Percentiles rank a stretch among this genome's conserved stretches.
phyloP scores from a whole-genome alignment of 2,329 filamentous ascomycete genomes.

The Bipolaris sorokiniana region DNA sequence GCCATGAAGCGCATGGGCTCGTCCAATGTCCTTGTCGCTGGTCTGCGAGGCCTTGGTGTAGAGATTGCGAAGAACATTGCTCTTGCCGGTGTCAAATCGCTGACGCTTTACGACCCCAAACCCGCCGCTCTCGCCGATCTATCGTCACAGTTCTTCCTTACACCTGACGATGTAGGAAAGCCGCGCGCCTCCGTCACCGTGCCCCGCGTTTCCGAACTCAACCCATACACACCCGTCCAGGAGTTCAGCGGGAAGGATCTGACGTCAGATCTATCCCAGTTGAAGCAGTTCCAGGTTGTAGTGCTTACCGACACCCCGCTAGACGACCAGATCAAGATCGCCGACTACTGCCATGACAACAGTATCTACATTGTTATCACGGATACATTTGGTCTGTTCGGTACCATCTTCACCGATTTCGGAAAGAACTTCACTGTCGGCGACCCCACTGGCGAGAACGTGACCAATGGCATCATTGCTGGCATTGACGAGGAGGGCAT shows the following conservation, averaged over 20 bases:
- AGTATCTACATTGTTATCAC: slow-evolving; percentile 87
- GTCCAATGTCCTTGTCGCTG: slow-evolving; percentile 90
- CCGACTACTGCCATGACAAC: slow-evolving; percentile 93
- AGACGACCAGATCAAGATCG: slow-evolving; percentile 79
- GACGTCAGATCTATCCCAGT: slow-evolving; percentile 75
- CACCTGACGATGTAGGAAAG: slow-evolving; percentile 85
- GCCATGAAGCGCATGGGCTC: slow-evolving; percentile 99
- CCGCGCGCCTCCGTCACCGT: slow-evolving; percentile 85
- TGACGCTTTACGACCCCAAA: slow-evolving; percentile 89
- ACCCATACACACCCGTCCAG: slow-evolving; percentile 91
- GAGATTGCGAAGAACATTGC: slow-evolving; percentile 99
- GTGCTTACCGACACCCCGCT: slow-evolving; percentile 86
- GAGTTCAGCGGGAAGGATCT: slow-evolving; percentile 71
- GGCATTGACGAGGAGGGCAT: slow-evolving; percentile 87
- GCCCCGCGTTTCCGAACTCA: slow-evolving; percentile 89
- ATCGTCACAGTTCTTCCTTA: slow-evolving; percentile 97
- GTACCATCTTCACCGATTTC: slow-evolving; percentile 96
- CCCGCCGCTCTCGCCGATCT: slow-evolving; percentile 85
- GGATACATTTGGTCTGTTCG: slow-evolving; percentile 93
- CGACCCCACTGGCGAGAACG: slow-evolving; percentile 89
- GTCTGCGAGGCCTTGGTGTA: slow-evolving; percentile 91
- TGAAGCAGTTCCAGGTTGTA: slow-evolving; percentile 91
- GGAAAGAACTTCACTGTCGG: slow-evolving; percentile 90
- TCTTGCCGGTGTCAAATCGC: slow-evolving; percentile 95
- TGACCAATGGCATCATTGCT: slow-evolving; percentile 85